Evolutionary conservation across 768 basidiomycete genomes (phyloP).

Genomic region (Mycena galericulata): DNA sequence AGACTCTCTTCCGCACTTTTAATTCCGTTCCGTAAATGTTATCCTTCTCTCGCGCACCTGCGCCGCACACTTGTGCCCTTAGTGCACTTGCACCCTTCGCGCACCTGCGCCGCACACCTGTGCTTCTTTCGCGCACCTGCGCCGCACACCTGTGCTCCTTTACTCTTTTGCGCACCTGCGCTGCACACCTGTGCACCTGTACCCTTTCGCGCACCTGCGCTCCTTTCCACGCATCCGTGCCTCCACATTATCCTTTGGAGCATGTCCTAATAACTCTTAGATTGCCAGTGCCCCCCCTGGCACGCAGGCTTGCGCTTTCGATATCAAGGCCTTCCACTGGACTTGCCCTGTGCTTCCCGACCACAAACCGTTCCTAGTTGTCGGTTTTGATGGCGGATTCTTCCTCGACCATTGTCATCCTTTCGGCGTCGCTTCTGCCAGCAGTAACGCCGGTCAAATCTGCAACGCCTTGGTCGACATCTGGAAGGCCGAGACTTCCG

Average conservation of each 20-base stretch:
- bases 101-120: background rate
- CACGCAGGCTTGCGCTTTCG: slow-evolving; percentile 30
- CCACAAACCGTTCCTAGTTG: slow-evolving; percentile 31
- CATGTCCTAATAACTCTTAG: slow-evolving; percentile 4
- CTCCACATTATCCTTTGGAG: background rate
- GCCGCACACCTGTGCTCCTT: background rate
- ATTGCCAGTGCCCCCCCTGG: slow-evolving; percentile 31
- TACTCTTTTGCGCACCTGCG: background rate
- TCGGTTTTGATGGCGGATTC: background rate
- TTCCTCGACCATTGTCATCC: slow-evolving; percentile 14
- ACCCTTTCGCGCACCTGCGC: too few relatives aligned
- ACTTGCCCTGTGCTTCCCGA: slow-evolving; percentile 19
- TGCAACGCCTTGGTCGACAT: slow-evolving; percentile 28
- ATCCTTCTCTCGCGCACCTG: too few relatives aligned
- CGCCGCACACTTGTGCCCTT: background rate
- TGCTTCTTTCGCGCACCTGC: background rate
- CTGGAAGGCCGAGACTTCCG: background rate
- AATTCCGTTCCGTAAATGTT: background rate
- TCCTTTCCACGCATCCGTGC: background rate
- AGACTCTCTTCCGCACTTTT: background rate
- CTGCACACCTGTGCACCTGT: too few relatives aligned
- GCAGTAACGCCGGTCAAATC: slow-evolving; percentile 33
- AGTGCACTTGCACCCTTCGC: too few relatives aligned
- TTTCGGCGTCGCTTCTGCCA: slow-evolving; percentile 25
- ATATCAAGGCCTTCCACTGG: slow-evolving; percentile 4